Evolutionary conservation across 129 eudicot genomes (phyloP).

Genomic region (Lonicera japonica): DNA sequence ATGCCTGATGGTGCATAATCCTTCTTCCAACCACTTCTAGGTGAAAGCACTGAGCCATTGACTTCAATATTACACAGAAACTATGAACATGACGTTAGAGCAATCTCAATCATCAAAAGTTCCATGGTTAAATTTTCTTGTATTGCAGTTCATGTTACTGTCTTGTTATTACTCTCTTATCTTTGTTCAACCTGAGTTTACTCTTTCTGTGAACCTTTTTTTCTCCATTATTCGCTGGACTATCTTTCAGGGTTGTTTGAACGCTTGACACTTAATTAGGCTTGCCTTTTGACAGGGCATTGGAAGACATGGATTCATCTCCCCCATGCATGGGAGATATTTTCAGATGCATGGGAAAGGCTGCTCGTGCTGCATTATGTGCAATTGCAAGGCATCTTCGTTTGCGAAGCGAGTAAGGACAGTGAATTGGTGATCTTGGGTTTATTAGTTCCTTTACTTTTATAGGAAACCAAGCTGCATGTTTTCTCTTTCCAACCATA

Average conservation of each 20-base stretch:
- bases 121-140: background rate
- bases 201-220: background rate
- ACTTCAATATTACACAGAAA: background rate
- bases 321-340: constrained; percentile 96
- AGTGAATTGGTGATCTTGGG: constrained; percentile 8
- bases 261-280: constrained; percentile 1
- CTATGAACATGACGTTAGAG: background rate
- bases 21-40: too few relatives aligned
- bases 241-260: background rate
- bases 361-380: constrained; percentile 78
- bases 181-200: background rate
- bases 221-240: background rate
- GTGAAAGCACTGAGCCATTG: background rate
- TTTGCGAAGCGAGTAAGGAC: constrained; percentile 85
- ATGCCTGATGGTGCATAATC: too few relatives aligned
- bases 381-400: constrained; percentile 98
- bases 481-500: background rate
- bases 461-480: background rate
- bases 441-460: background rate
- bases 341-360: constrained; percentile 94
- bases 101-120: background rate
- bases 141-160: background rate
- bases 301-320: constrained; percentile 78
- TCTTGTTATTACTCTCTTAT: background rate
- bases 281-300: constrained; percentile 53